These are phyloP conservation scores for Wickerhamiella dianesei DNA, from an alignment of 805 yeast species.

Conservation along the genomic window DNA sequence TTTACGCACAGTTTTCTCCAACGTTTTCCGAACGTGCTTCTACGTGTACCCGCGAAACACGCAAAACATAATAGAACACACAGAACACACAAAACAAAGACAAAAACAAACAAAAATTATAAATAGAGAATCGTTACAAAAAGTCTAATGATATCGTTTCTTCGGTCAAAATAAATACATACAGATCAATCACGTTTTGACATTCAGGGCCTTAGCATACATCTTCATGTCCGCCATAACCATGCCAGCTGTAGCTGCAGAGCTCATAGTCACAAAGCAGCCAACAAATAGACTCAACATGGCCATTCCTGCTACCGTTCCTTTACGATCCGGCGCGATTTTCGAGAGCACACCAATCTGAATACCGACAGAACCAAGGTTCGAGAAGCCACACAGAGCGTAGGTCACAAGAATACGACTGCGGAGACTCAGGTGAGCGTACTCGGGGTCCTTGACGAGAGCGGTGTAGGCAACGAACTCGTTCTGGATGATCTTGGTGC, in stretches of 20 bases:
- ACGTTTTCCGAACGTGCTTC: no score
- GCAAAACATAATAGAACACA: background rate
- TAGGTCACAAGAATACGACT: constrained; percentile 45
- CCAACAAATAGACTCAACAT: constrained; percentile 40
- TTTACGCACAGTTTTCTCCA: no score
- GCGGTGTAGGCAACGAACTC: constrained; percentile 43
- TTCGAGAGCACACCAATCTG: constrained; percentile 47
- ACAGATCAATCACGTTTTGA: background rate
- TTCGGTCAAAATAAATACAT: background rate
- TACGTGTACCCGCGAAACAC: no score
- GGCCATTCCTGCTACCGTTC: constrained; percentile 35
- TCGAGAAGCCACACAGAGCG: constrained; percentile 50
- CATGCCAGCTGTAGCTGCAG: constrained; percentile 53
- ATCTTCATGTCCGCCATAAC: constrained; percentile 36
- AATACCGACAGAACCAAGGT: constrained; percentile 48
- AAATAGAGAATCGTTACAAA: background rate
- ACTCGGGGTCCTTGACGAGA: constrained; percentile 31
- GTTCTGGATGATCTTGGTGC: constrained; percentile 46
- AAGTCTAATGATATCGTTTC: background rate
- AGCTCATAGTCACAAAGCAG: constrained; percentile 37
- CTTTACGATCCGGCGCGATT: constrained; percentile 38
- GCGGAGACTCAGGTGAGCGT: constrained; percentile 35
- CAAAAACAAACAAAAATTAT: no score
- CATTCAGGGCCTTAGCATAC: constrained; percentile 8
- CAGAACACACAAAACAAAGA: background rate